These are phyloP conservation scores for Pythium dissimile DNA, from an alignment of 352 stramenopile species.

Conservation along the genomic window DNA sequence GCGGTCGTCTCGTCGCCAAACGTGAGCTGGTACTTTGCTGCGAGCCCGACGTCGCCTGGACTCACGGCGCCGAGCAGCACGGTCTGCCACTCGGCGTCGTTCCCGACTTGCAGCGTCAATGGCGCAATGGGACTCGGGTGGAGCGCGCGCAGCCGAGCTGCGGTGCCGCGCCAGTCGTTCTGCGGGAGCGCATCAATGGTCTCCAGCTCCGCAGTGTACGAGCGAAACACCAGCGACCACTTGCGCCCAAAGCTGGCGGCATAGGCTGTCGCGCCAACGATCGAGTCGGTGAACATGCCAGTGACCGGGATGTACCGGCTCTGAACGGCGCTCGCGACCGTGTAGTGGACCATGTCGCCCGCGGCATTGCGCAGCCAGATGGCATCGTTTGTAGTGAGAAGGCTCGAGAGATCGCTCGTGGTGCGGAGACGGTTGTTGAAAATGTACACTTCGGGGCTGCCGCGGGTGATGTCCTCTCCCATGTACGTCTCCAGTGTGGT, in stretches of 20 bases:
- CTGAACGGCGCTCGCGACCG: conserved; percentile 19
- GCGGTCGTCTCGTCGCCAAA: conserved; percentile 45
- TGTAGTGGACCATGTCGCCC: conserved; percentile 50
- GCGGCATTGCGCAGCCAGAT: conserved; percentile 48
- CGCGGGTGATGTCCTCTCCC: conserved; percentile 28
- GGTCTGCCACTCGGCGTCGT: conserved; percentile 48
- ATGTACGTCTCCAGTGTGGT: conserved; percentile 35
- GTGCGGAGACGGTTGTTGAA: conserved; percentile 68
- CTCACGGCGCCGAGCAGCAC: conserved; percentile 43
- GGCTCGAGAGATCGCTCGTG: conserved; percentile 41
- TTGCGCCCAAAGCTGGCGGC: conserved; percentile 41
- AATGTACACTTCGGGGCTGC: conserved; percentile 33
- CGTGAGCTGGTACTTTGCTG: conserved; percentile 42
- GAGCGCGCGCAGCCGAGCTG: conserved; percentile 43
- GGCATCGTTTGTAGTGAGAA: conserved; percentile 36
- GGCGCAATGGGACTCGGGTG: conserved; percentile 33
- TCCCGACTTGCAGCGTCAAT: conserved; percentile 48
- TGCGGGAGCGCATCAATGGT: conserved; percentile 56
- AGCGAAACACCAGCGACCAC: conserved; percentile 72
- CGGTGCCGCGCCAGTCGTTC: conserved; percentile 56
- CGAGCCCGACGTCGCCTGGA: conserved; percentile 19
- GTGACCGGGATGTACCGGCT: conserved; percentile 40
- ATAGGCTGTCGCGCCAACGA: conserved; percentile 35
- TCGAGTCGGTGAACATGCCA: conserved; percentile 38
- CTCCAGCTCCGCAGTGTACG: conserved; percentile 48